phyloP scores from a whole-genome alignment of 805 yeast species.

The Saccharomycopsis oosterbeekiorum region DNA sequence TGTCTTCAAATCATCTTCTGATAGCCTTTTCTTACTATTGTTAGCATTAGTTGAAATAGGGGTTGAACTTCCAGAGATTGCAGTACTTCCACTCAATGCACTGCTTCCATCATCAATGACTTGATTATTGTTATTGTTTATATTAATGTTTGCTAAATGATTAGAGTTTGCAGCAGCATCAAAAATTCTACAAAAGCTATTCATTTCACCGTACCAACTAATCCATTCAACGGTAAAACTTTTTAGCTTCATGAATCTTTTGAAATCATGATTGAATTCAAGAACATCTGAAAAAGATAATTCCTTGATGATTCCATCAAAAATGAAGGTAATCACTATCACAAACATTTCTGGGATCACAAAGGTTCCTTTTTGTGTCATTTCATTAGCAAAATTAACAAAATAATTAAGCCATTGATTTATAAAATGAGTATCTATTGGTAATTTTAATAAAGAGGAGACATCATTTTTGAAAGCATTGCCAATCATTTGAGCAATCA shows the following conservation, averaged over 20 bases:
- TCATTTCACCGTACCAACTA: constrained; percentile 14
- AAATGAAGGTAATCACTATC: not conserved
- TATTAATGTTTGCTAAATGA: not conserved
- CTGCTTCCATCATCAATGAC: not conserved
- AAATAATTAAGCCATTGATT: not conserved
- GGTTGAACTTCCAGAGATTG: not conserved
- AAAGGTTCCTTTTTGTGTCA: not conserved
- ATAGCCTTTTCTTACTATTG: not conserved
- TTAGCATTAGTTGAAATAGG: not conserved
- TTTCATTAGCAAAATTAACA: not conserved
- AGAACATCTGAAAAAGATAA: constrained; percentile 61
- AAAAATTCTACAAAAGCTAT: constrained; percentile 6
- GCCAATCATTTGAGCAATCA: not conserved
- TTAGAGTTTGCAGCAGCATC: not conserved
- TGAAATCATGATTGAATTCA: constrained; percentile 74
- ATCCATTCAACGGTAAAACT: constrained; percentile 3
- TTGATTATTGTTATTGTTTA: not conserved
- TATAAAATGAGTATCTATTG: not conserved
- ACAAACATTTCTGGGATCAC: not conserved
- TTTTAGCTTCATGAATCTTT: constrained; percentile 42
- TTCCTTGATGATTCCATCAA: not conserved
- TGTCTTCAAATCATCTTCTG: not conserved
- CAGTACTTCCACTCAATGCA: not conserved
- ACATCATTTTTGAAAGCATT: not conserved
- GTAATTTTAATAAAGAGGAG: not conserved